These are phyloP conservation scores for Cardamine occulta DNA, from an alignment of 345 rosid genomes.

Conservation along the genomic window DNA sequence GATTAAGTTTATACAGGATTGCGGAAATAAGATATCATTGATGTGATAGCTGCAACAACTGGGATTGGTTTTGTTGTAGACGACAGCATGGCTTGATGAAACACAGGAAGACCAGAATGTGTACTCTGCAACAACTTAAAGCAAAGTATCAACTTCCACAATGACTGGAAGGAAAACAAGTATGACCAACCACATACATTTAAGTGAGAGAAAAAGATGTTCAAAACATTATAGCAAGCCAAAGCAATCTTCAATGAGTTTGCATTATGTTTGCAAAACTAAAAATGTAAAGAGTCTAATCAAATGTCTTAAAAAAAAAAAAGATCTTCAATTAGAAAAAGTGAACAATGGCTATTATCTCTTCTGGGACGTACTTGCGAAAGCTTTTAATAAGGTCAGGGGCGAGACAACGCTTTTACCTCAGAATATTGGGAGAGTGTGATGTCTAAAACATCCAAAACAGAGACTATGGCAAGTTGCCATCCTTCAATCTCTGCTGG, in stretches of 20 bases:
- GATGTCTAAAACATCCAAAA: conserved; percentile 61
- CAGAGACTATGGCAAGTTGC: conserved; percentile 75
- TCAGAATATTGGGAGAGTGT: conserved; percentile 65
- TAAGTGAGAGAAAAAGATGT: conserved; percentile 13
- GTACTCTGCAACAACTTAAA: conserved; percentile 59
- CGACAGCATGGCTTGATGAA: conserved; percentile 82
- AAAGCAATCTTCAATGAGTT: not conserved
- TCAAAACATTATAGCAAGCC: not conserved
- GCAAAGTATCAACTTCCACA: conserved; percentile 34
- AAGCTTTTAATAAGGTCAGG: conserved; percentile 21
- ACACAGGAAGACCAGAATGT: conserved; percentile 56
- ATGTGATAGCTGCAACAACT: conserved; percentile 71
- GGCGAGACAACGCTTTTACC: conserved; percentile 48
- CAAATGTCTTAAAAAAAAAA: not conserved
- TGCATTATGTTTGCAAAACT: conserved; percentile 10
- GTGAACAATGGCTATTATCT: conserved; percentile 5
- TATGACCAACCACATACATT: conserved; percentile 25
- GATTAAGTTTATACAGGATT: conserved; percentile 60
- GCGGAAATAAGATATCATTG: conserved; percentile 72
- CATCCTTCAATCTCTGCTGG: conserved; percentile 80
- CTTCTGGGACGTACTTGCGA: conserved; percentile 8
- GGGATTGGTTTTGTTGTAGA: conserved; percentile 70
- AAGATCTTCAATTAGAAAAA: not conserved
- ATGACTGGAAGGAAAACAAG: conserved; percentile 10
- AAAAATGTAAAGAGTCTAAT: conserved; percentile 10